Conservation (phyloP, 495 filamentous ascomycete species). For the Neurospora discreta region DNA sequence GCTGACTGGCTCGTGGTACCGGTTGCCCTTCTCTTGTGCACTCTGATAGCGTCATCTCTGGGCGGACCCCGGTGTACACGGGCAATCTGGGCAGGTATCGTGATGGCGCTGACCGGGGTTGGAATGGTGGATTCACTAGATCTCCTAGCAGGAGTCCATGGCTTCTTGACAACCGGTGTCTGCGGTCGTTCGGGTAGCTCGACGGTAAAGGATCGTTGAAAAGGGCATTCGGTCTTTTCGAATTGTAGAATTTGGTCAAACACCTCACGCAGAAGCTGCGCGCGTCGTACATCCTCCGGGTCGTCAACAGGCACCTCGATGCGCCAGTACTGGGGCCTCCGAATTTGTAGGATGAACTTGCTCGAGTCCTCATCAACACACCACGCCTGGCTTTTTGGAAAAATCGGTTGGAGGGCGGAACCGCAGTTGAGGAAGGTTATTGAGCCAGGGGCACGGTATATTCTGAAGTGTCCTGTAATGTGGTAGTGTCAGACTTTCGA, state of each 20-base stretch:
- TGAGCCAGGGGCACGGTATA: constrained; percentile 71
- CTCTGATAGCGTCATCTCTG: constrained; percentile 1
- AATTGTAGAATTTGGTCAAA: constrained; percentile 63
- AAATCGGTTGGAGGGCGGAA: constrained; percentile 64
- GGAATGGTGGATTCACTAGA: constrained; percentile 17
- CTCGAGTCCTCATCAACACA: constrained; percentile 71
- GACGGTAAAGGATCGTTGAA: constrained; percentile 63
- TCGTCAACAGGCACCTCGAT: constrained; percentile 66
- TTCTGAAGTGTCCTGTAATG: constrained; percentile 53
- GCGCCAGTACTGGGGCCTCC: constrained; percentile 72
- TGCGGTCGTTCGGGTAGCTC: constrained; percentile 59
- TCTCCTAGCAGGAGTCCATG: constrained; percentile 54
- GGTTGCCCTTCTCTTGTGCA: background rate
- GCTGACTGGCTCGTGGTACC: background rate
- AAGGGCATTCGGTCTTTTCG: constrained; percentile 80
- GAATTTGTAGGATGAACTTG: constrained; percentile 73
- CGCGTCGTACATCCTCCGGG: constrained; percentile 45
- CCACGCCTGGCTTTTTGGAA: constrained; percentile 86
- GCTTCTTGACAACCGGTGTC: constrained; percentile 53
- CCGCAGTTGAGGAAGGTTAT: constrained; percentile 81
- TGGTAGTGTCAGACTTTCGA: background rate
- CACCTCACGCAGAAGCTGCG: constrained; percentile 56
- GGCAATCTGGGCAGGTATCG: constrained; percentile 12
- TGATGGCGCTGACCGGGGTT: constrained; percentile 7
- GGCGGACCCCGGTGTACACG: constrained; percentile 7